These are phyloP conservation scores for Lipomyces spencermartinsiae DNA, from an alignment of 805 yeast species.

Conservation along the genomic window DNA sequence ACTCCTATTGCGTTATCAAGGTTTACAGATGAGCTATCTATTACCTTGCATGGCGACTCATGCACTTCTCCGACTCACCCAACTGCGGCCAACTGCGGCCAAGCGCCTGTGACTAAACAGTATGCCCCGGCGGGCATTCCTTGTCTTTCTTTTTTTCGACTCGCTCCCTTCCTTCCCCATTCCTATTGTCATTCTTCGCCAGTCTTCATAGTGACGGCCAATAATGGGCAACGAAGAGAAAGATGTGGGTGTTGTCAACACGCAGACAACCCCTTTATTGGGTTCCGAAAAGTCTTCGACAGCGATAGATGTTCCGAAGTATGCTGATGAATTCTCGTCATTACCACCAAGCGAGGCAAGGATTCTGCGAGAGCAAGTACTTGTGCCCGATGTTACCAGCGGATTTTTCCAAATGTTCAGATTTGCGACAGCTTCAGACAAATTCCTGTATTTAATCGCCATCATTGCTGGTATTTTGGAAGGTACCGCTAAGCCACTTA, in stretches of 20 bases:
- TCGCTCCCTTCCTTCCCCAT: no score
- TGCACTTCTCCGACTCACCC: background rate
- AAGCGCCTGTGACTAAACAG: no score
- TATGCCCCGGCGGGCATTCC: background rate
- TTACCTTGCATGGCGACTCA: background rate
- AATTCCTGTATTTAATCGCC: slow-evolving; percentile 42
- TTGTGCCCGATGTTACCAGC: slow-evolving; percentile 39
- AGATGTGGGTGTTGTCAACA: background rate
- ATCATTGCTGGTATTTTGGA: slow-evolving; percentile 41
- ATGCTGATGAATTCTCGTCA: slow-evolving; percentile 41
- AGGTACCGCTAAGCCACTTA: slow-evolving; percentile 49
- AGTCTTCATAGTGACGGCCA: background rate
- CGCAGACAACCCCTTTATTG: slow-evolving; percentile 32
- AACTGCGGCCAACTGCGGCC: no score
- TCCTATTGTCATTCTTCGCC: background rate
- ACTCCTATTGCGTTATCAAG: background rate
- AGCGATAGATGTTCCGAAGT: slow-evolving; percentile 22
- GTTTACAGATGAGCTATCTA: no score
- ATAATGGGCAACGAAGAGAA: slow-evolving; percentile 7
- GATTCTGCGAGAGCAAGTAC: slow-evolving; percentile 47
- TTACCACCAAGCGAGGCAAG: slow-evolving; percentile 45
- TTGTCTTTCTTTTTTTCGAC: background rate
- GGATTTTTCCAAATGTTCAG: slow-evolving; percentile 45
- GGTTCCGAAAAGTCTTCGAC: slow-evolving; percentile 22
- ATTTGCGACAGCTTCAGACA: slow-evolving; percentile 45